phyloP scores from a whole-genome alignment of 139 green algal species.

The Micractinium sp. region DNA sequence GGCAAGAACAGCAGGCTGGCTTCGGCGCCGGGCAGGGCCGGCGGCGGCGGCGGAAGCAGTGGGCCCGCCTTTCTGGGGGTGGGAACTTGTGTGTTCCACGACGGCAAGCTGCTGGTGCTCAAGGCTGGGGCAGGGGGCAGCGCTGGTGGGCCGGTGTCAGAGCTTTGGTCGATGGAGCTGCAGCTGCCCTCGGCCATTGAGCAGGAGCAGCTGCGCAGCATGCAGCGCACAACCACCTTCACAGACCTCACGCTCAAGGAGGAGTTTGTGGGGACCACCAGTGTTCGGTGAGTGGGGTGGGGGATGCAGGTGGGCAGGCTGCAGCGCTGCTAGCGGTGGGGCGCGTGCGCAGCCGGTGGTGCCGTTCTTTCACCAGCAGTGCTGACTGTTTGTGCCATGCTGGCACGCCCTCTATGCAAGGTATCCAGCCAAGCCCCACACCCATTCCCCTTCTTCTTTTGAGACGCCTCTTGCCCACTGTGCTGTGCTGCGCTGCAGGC shows the following conservation, averaged over 20 bases:
- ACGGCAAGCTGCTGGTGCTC: slow-evolving; percentile 72
- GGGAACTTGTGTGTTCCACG: slow-evolving; percentile 54
- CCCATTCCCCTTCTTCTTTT: background rate
- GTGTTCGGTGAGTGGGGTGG: background rate
- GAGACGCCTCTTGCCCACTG: background rate
- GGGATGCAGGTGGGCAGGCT: background rate
- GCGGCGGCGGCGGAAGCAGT: background rate
- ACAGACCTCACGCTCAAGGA: background rate
- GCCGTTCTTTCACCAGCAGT: too few relatives aligned
- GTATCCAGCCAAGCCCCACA: too few relatives aligned
- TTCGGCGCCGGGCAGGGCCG: background rate
- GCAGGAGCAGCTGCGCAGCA: slow-evolving; percentile 50
- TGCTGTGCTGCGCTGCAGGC: slow-evolving; percentile 13
- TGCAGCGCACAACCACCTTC: background rate
- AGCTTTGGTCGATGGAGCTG: slow-evolving; percentile 71
- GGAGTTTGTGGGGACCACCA: background rate
- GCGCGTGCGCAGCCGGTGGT: too few relatives aligned
- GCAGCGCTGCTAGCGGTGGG: background rate
- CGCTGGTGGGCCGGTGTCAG: slow-evolving; percentile 54
- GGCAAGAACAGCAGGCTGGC: background rate
- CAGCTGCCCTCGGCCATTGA: slow-evolving; percentile 55
- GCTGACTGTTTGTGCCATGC: too few relatives aligned
- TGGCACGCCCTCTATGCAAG: too few relatives aligned
- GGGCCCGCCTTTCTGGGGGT: background rate
- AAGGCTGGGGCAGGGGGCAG: slow-evolving; percentile 57